Base-by-base conservation (phyloP, 306 rosid genomes). In the Echinosophora koreensis region DNA sequence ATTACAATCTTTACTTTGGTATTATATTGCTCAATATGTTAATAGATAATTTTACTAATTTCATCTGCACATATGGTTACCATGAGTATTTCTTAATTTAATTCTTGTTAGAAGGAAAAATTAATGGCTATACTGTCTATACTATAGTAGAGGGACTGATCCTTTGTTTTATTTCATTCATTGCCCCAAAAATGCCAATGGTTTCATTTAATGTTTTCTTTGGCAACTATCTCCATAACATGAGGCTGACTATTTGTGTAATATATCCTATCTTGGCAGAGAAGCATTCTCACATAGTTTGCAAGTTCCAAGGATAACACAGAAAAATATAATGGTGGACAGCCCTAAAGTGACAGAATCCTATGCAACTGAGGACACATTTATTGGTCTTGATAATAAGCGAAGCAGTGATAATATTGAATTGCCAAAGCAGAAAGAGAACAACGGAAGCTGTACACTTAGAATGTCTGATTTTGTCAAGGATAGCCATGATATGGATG, bases 251-350 rank as follows among this genome's bases (percentile, higher is more conserved):
- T 62, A 41, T 42, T 17, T 64, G 58, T 67, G 56, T 79, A 65
- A 68, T 66, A 66, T 65, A 15, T 80, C 73, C 30, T 34, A 47
- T 64, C 15, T 47, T 73, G 18, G 55, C 79, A 91, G 94, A 84
- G 75, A 78, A 75, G 68, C 69, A 57, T 50, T 50, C 74, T 77
- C 88, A 35, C 58, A 65, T 68, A 63, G 80, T 83, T 79, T 84
- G 73, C 87, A 47, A 69, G 65, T 47, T 69, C 73, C 70, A 62
- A 82, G 80, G 74, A 49, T 64, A 66, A 78, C 42, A 15, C 69
- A 77, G 66, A 68, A 63, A 81, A 62, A 41, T 77, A 69, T 66
- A 51, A 83, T 38, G 67, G 72, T 38, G 62, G 72, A 65, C 70
- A 73, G 55, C 71, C 78, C 83, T 66, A 66, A 76, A 41, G 55